phyloP scores from a whole-genome alignment of 1,284 basidiomycete species.

The Calocybe gambosa region DNA sequence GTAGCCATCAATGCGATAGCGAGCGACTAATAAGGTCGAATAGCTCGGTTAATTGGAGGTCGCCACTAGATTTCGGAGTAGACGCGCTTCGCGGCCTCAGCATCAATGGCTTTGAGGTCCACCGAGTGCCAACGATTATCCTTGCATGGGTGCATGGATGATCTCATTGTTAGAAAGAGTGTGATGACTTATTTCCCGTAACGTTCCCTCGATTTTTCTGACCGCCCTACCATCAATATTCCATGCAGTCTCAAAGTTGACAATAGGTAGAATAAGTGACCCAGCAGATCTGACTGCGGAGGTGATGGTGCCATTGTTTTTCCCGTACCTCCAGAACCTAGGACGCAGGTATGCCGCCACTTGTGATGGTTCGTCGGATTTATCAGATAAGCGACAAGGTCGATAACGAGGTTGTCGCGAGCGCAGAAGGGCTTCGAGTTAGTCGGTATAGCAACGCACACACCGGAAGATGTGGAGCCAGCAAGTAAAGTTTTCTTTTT shows the following conservation, averaged over 20 bases:
- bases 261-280: neutral
- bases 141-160: constrained; percentile 1
- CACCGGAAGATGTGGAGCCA: neutral
- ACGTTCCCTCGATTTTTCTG: constrained; percentile 14
- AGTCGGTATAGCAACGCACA: constrained; percentile 12
- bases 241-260: constrained; percentile 26
- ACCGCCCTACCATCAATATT: neutral
- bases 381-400: neutral
- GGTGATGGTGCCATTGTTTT: constrained; percentile 21
- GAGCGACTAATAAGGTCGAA: constrained; percentile 21
- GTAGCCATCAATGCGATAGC: constrained; percentile 4
- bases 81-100: constrained; percentile 13
- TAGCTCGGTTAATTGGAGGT: constrained; percentile 16
- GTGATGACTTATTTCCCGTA: constrained; percentile 14
- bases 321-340: constrained; percentile 32
- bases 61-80: constrained; percentile 15
- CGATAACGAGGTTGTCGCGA: constrained; percentile 8
- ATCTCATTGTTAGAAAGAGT: constrained; percentile 18
- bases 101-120: constrained; percentile 6
- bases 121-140: neutral
- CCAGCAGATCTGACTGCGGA: neutral
- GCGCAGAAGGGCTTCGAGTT: constrained; percentile 15
- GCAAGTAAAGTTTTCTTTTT: too few species aligned
- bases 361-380: constrained; percentile 1
- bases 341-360: constrained; percentile 18